These are phyloP conservation scores for Tricholoma bakamatsutake DNA, from an alignment of 768 basidiomycete species.

Conservation along the genomic window DNA sequence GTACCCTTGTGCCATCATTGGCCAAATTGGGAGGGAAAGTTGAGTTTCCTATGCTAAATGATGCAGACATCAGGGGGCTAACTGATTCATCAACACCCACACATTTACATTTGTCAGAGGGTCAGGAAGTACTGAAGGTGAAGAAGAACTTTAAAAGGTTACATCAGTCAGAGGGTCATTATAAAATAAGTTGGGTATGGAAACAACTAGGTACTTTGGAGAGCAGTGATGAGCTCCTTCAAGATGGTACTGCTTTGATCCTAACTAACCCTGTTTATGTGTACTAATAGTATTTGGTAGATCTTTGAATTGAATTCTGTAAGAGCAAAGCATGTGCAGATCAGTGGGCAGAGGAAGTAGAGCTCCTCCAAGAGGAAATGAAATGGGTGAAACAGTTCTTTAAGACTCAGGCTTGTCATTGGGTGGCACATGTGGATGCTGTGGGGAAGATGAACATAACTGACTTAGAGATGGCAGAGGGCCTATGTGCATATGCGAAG, in stretches of 20 bases:
- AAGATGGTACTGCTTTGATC: conserved; percentile 8
- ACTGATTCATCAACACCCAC: background rate
- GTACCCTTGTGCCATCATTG: background rate
- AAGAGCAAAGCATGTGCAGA: conserved; percentile 6
- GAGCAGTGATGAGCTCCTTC: conserved; percentile 3
- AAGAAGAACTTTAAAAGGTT: background rate
- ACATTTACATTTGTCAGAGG: background rate
- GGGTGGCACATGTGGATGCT: background rate
- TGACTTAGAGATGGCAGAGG: background rate
- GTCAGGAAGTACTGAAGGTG: background rate
- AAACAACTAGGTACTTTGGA: conserved; percentile 4
- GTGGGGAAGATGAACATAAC: background rate
- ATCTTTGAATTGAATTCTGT: conserved; percentile 10
- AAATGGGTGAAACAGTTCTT: conserved; percentile 6
- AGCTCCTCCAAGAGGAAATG: conserved; percentile 8
- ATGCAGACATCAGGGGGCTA: conserved; percentile 8
- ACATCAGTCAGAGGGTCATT: conserved; percentile 4
- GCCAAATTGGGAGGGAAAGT: conserved; percentile 1
- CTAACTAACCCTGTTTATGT: background rate
- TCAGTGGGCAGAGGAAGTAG: conserved; percentile 9
- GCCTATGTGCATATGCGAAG: background rate
- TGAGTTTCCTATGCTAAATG: conserved; percentile 4
- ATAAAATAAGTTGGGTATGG: conserved; percentile 15
- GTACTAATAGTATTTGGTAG: conserved; percentile 2
- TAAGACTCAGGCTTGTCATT: background rate